Conservation (phyloP, 2,329 filamentous ascomycete species). For the Cryphonectria radicalis region DNA sequence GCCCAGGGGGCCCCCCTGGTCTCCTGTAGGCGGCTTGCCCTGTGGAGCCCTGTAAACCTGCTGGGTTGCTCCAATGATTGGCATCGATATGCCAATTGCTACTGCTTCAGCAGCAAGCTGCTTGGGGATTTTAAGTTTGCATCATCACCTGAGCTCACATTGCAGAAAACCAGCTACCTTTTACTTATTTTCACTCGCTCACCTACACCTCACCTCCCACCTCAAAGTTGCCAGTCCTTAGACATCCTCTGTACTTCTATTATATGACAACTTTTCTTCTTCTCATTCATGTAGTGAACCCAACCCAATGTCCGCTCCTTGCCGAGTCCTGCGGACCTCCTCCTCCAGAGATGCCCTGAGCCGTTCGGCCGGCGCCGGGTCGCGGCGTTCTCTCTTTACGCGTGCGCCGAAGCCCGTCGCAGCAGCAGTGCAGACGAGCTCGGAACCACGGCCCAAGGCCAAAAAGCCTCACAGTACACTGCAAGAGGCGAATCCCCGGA, state of each 20-base stretch:
- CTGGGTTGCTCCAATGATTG: not conserved
- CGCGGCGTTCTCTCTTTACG: constrained; percentile 30
- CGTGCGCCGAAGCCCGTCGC: constrained; percentile 24
- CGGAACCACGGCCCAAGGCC: constrained; percentile 19
- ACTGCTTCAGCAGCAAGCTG: not conserved
- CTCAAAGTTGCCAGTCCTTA: constrained; percentile 24
- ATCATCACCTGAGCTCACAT: constrained; percentile 1
- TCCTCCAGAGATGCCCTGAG: constrained; percentile 34
- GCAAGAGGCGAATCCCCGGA: constrained; percentile 34
- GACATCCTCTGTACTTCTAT: not conserved
- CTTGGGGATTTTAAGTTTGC: constrained; percentile 7
- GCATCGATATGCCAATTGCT: not conserved
- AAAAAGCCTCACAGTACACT: constrained; percentile 31
- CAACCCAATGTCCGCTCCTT: constrained; percentile 42
- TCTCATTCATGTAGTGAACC: constrained; percentile 32
- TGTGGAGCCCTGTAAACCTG: constrained; percentile 13
- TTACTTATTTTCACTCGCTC: not conserved
- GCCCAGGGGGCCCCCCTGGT: not conserved
- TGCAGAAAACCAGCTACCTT: not conserved
- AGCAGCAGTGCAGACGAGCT: constrained; percentile 22
- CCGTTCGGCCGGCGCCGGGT: constrained; percentile 34
- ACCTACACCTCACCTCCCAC: not conserved
- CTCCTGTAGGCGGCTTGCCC: not conserved
- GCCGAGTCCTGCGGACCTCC: constrained; percentile 37
- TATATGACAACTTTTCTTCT: not conserved